Evolutionary conservation across 306 rosid species (phyloP), one percentile per base, ranked within the genome.

Genomic region (Fragaria ananassa): DNA sequence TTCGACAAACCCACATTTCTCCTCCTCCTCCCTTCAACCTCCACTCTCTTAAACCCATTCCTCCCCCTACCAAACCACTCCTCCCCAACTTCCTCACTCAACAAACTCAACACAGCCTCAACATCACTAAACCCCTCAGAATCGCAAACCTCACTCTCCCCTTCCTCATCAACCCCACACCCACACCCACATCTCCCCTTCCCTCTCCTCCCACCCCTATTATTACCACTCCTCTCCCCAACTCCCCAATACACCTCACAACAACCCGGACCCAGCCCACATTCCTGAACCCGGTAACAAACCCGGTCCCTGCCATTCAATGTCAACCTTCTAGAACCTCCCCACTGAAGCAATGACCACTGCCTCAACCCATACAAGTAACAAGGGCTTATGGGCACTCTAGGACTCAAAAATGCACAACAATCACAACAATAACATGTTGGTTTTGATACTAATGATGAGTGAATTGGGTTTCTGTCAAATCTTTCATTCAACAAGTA

Each of bases 281-380:
- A 86, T 45, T 71, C 78, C 39, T 89, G 90, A 76, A 81, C 63
- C 81, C 84, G 75, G 35, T 82, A 62, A 84, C 68, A 53, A 77
- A 61, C 87, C 68, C 79, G 76, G 62, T 89, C 86, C 42, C 85
- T 71, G 27, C 83, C 75, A 42, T 87, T 83, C 82, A 90, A 83
- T 74, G 86, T 74, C 85, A 96, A 74, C 86, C 91, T 90, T 83
- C 93, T 91, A 80, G 85, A 86, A 72, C 86, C 85, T 34, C 96
- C 81, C 86, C 89, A 79, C 47, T 86, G 97, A 83, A 95, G 91
- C 80, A 95, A 70, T 50, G 90, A 47, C 58, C 92, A 92, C 71
- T 96, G 99, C 87, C 93, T 91, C 82, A 89, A 80, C 54, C 98
- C 99, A 85, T 70, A 86, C 13, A 88, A 72, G 81, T 78, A 78